phyloP scores from a whole-genome alignment of 139 green algal species.

The Coccomyxa sp. region DNA sequence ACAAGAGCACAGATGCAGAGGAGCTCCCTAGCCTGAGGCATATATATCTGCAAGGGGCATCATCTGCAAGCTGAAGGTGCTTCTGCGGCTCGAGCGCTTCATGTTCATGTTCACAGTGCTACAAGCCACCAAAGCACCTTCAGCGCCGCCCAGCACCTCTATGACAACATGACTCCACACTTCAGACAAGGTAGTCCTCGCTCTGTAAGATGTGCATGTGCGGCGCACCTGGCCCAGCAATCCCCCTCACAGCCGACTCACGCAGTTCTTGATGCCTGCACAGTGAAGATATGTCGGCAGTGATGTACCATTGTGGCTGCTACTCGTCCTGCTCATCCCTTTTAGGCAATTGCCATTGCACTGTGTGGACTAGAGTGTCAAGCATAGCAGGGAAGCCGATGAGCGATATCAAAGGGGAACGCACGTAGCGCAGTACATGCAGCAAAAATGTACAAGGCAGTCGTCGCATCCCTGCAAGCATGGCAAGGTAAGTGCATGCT shows the following conservation, averaged over 20 bases:
- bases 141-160: not conserved
- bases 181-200: not conserved
- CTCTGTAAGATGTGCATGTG: not conserved
- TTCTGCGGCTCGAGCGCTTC: not conserved
- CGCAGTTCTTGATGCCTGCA: not conserved
- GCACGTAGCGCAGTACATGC: not conserved
- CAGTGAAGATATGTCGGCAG: no score
- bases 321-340: no score
- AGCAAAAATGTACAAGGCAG: not conserved
- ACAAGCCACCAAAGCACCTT: not conserved
- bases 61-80: not conserved
- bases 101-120: not conserved
- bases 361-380: no score
- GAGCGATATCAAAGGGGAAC: no score
- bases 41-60: not conserved
- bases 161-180: not conserved
- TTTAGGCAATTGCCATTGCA: no score
- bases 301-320: no score
- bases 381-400: no score
- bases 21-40: not conserved
- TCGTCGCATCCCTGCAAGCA: not conserved
- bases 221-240: not conserved
- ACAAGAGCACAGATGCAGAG: not conserved
- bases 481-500: no score
- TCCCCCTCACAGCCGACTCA: not conserved